phyloP scores from a whole-genome alignment of 2,329 filamentous ascomycete genomes.

The Claviceps sorghi region DNA sequence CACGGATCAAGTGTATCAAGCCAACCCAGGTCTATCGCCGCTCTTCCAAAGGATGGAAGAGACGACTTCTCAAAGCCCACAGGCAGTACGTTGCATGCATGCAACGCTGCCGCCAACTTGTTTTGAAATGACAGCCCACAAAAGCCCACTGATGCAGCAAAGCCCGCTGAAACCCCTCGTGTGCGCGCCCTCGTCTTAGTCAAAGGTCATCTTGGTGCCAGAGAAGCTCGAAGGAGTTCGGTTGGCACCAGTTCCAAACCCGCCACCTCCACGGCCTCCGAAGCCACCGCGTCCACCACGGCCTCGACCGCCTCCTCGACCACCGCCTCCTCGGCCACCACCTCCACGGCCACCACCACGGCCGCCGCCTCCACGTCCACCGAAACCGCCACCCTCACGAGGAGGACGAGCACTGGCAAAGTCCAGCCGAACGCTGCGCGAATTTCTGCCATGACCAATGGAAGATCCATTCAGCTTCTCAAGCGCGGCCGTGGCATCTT shows the following conservation, averaged over 20 bases:
- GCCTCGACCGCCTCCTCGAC: slow-evolving; percentile 13
- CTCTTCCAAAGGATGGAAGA: slow-evolving; percentile 27
- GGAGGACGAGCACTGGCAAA: slow-evolving; percentile 55
- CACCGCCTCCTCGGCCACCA: slow-evolving; percentile 28
- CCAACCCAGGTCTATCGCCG: slow-evolving; percentile 43
- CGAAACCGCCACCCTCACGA: slow-evolving; percentile 37
- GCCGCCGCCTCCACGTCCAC: slow-evolving; percentile 37
- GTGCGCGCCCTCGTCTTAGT: slow-evolving; percentile 20
- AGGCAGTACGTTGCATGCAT: slow-evolving; percentile 8
- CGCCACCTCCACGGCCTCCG: slow-evolving; percentile 30
- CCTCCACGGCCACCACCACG: slow-evolving; percentile 28
- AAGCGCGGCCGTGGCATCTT: slow-evolving; percentile 67
- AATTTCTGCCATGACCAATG: slow-evolving; percentile 48
- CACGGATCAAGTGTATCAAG: slow-evolving; percentile 26
- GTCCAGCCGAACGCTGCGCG: slow-evolving; percentile 70
- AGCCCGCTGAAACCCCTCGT: slow-evolving; percentile 31
- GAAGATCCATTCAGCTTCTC: slow-evolving; percentile 53
- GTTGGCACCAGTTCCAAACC: slow-evolving; percentile 37
- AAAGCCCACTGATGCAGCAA: slow-evolving; percentile 27
- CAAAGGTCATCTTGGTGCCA: slow-evolving; percentile 68
- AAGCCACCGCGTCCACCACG: slow-evolving; percentile 31
- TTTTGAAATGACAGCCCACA: slow-evolving; percentile 42
- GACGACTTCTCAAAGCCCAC: slow-evolving; percentile 41
- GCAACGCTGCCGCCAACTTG: slow-evolving; percentile 18
- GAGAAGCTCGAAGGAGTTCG: slow-evolving; percentile 27